Conservation (phyloP, 108 stramenopile species). For the Cyclotella choctawhatcheeana region DNA sequence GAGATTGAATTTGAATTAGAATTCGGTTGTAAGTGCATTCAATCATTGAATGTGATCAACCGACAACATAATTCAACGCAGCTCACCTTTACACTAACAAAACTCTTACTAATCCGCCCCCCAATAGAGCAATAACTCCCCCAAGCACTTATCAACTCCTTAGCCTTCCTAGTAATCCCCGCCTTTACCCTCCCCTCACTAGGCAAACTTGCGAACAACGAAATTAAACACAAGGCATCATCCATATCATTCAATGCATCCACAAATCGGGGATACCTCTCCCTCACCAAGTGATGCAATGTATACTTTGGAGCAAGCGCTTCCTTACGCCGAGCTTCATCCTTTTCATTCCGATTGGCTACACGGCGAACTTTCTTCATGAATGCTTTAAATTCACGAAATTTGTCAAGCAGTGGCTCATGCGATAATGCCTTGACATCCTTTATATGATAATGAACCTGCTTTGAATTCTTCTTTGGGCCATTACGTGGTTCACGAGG, state of each 20-base stretch:
- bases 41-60: background rate
- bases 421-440: conserved; percentile 96
- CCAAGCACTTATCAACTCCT: conserved; percentile 90
- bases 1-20: background rate
- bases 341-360: conserved; percentile 88
- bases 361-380: conserved; percentile 88
- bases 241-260: conserved; percentile 97
- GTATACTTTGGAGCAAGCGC: conserved; percentile 87
- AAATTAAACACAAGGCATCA: conserved; percentile 94
- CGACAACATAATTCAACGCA: conserved; percentile 37
- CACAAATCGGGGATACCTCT: conserved; percentile 97
- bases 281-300: conserved; percentile 95
- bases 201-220: conserved; percentile 95
- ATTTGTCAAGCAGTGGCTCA: conserved; percentile 97
- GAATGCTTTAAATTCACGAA: conserved; percentile 95
- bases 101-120: conserved; percentile 90
- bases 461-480: conserved; percentile 89
- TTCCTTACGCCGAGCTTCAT: conserved; percentile 86
- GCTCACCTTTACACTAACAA: conserved; percentile 99
- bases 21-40: conserved; percentile 27
- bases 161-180: conserved; percentile 83
- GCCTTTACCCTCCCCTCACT: conserved; percentile 73
- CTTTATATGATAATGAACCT: conserved; percentile 97
- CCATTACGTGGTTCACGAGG: conserved; percentile 93
- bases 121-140: conserved; percentile 91